phyloP scores from a whole-genome alignment of 345 rosid species.

The Cardiospermum halicacabum region DNA sequence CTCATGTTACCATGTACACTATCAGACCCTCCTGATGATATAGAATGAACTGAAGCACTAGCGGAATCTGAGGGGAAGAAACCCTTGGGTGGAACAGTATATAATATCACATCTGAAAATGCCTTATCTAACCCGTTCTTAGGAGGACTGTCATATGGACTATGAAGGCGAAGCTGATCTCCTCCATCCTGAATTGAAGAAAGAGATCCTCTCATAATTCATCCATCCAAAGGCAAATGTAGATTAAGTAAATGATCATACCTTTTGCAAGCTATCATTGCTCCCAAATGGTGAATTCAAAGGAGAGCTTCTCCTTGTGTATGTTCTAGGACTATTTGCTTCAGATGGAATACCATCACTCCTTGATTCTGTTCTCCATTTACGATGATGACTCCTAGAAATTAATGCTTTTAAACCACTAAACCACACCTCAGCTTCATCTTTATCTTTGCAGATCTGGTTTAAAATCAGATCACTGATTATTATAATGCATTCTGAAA shows the following conservation, averaged over 20 bases:
- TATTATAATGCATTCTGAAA: constrained; percentile 13
- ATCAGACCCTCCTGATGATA: constrained; percentile 96
- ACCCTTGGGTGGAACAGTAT: constrained; percentile 81
- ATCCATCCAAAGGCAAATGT: constrained; percentile 10
- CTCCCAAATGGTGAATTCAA: constrained; percentile 77
- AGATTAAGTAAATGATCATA: constrained; percentile 22
- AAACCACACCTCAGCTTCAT: constrained; percentile 84
- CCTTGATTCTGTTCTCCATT: constrained; percentile 65
- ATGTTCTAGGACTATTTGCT: constrained; percentile 86
- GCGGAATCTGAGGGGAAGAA: constrained; percentile 82
- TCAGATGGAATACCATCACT: constrained; percentile 71
- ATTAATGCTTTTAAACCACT: constrained; percentile 76
- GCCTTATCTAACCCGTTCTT: constrained; percentile 81
- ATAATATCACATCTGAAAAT: constrained; percentile 72
- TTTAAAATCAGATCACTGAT: constrained; percentile 8
- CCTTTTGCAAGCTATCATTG: constrained; percentile 88
- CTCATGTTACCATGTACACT: constrained; percentile 84
- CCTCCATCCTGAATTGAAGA: constrained; percentile 58
- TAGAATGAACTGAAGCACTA: constrained; percentile 78
- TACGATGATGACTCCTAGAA: constrained; percentile 53
- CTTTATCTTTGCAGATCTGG: constrained; percentile 83
- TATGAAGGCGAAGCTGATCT: constrained; percentile 68
- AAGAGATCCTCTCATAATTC: constrained; percentile 12
- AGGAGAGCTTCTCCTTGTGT: constrained; percentile 91
- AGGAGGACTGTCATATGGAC: constrained; percentile 98